Evolutionary conservation across 1,284 basidiomycete species (phyloP), one percentile per base, ranked within the genome.

Genomic region (Vanrija sp.): DNA sequence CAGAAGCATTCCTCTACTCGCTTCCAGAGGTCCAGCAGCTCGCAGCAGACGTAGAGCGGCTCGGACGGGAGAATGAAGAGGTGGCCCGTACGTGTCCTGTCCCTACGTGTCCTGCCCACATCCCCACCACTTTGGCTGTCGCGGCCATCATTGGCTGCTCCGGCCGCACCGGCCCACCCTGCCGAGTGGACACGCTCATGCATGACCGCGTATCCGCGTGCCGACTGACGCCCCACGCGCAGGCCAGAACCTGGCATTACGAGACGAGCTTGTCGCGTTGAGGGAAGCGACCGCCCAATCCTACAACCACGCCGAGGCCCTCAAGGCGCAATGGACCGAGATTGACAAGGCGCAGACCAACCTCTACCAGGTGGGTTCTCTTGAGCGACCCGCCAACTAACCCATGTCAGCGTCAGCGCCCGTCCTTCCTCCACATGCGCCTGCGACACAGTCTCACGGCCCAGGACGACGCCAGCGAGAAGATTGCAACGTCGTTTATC

Each of bases 401-500:
- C 34, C 34, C 16, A 21, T 12, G 18, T 14, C 67, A 95, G 92
- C 84, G 88, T 45, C 88, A 88, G 66, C 84, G 85, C 1, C 86
- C 89, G 0, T 87, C 89, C 65, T 93, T 94, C 69, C 83, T 95
- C 38, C 83, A 89, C 51, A 83, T 93, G 77, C 85, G 92, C 2
- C 82, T 95, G 14, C 83, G 86, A 46, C 90, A 94, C 67, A 88
- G 90, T 21, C 86, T 87, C 10, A 89, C 86, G 0, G 86, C 87
- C 21, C 91, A 94, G 75, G 93, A 97, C 65, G 91, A 92, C 58
- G 76, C 82, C 16, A 92, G 90, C 1, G 93, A 97, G 73, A 80
- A 84, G 6, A 77, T 93, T 25, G 90, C 91, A 0, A 83, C 85
- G 16, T 78, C 84, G 0, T 94, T 96, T 68, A 83, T 93, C 29